Evolutionary conservation across 2,329 filamentous ascomycete genomes (phyloP).

Genomic region (Talaromyces albobiverticillius): DNA sequence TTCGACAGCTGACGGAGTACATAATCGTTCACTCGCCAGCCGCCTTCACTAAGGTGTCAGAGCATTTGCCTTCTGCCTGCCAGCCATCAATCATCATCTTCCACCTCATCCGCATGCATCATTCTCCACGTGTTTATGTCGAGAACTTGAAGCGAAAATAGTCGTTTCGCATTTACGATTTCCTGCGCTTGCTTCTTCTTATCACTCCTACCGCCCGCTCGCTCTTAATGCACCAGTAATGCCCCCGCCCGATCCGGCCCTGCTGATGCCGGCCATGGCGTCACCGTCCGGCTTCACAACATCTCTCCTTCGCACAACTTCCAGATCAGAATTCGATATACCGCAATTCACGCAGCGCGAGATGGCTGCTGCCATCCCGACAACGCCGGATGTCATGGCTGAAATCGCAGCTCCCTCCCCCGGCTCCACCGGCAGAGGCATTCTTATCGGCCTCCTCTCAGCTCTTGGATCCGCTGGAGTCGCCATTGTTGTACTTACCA

Average conservation of each 20-base stretch:
- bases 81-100: too few relatives aligned
- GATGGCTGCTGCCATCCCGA: background rate
- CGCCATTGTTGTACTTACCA: slow-evolving; percentile 72
- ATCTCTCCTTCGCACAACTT: background rate
- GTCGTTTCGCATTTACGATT: too few relatives aligned
- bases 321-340: background rate
- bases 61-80: too few relatives aligned
- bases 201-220: background rate
- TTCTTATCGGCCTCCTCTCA: slow-evolving; percentile 91
- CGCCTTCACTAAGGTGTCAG: too few relatives aligned
- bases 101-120: too few relatives aligned
- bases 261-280: slow-evolving; percentile 14
- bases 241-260: slow-evolving; percentile 15
- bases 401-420: slow-evolving; percentile 31
- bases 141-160: too few relatives aligned
- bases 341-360: background rate
- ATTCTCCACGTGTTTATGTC: too few relatives aligned
- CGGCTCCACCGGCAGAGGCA: slow-evolving; percentile 66
- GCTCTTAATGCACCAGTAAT: slow-evolving; percentile 16
- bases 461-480: slow-evolving; percentile 89
- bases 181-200: too few relatives aligned
- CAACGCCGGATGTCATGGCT: slow-evolving; percentile 8
- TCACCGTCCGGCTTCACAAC: slow-evolving; percentile 16
- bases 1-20: too few relatives aligned
- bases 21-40: too few relatives aligned